Evolutionary conservation across 208 protist species (phyloP), one percentile per base, ranked within the genome.

Genomic region (Lotmaria passim): DNA sequence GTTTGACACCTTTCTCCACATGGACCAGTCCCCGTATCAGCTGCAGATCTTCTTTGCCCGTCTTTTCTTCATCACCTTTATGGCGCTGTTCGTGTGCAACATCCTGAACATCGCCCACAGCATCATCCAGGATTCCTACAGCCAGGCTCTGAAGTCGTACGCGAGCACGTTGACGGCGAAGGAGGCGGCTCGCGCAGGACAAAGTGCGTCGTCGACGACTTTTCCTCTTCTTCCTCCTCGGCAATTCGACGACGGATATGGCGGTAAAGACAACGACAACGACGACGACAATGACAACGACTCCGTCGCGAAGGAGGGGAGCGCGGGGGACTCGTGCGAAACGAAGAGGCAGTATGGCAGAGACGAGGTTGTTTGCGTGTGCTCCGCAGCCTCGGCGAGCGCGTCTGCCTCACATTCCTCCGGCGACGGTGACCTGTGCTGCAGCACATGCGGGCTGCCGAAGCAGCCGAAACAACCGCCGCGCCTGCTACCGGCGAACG

Each of bases 121-220:
- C 53, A 85, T 90, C 43, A 82, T 87, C 51, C 81, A 90, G 53
- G 78, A 87, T 51, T 90, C 85, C n/a, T 85, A 85, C 62, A 79
- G 55, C 26, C 70, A 82, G 41, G 79, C 68, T n/a, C 36, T 57
- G 48, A 81, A 76, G 64, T 66, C 67, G 36, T 69, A 71, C 21
- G 50, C 44, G 7, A 46, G 39, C 58, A 50, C 39, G 23, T 14
- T 59, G 34, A 39, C 57, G 7, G 50, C 61, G 10, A 48, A 34
- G 39, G 56, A 61, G 41, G 41, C 57, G 8, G 41, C 46, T n/a
- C n/a, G n/a, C n/a, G n/a, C n/a, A n/a, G n/a, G n/a, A n/a, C n/a
- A n/a, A 8, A 15, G 12, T 3, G 33, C n/a, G 44, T 7, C 26
- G 4, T 17, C 33, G 28, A 19, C 65, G 44, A n/a, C 26, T 17